phyloP scores from a whole-genome alignment of 257 asterid species.

The Linderniella brevidens region DNA sequence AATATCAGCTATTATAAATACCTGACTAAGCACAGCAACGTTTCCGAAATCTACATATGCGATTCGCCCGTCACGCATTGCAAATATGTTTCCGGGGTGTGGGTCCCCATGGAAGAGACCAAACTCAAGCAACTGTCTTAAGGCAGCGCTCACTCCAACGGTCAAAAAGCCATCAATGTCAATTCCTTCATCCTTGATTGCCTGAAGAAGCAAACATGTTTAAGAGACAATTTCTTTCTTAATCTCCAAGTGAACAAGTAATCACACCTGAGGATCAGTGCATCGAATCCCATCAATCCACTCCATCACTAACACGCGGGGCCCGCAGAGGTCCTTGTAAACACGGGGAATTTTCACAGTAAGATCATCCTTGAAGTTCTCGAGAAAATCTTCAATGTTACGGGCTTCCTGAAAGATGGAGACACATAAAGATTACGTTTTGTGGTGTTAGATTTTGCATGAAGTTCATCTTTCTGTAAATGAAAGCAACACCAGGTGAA shows the following conservation, averaged over 20 bases:
- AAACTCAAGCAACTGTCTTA: constrained; percentile 88
- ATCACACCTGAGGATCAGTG: constrained; percentile 88
- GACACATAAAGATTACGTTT: background rate
- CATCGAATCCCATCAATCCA: constrained; percentile 99
- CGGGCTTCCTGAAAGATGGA: constrained; percentile 68
- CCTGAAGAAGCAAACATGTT: constrained; percentile 33
- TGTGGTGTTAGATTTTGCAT: too few species aligned
- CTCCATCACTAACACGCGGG: constrained; percentile 95
- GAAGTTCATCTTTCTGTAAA: too few species aligned
- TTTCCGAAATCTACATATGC: constrained; percentile 98
- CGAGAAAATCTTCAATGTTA: constrained; percentile 90
- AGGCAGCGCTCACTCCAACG: constrained; percentile 96
- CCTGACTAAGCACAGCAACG: constrained; percentile 99
- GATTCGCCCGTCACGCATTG: constrained; percentile 98
- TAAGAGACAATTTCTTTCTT: background rate
- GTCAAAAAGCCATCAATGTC: constrained; percentile 80
- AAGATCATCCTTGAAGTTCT: constrained; percentile 84
- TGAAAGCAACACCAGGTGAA: too few species aligned
- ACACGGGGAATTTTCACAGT: constrained; percentile 93
- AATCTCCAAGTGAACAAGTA: constrained; percentile 7
- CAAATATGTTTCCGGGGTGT: constrained; percentile 97
- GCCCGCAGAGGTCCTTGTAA: constrained; percentile 73
- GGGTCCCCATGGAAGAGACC: constrained; percentile 99
- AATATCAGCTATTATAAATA: constrained; percentile 13
- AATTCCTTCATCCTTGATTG: constrained; percentile 75